These are phyloP conservation scores for Ustanciosporium gigantosporum DNA, from an alignment of 1,284 basidiomycete genomes.

Conservation along the genomic window DNA sequence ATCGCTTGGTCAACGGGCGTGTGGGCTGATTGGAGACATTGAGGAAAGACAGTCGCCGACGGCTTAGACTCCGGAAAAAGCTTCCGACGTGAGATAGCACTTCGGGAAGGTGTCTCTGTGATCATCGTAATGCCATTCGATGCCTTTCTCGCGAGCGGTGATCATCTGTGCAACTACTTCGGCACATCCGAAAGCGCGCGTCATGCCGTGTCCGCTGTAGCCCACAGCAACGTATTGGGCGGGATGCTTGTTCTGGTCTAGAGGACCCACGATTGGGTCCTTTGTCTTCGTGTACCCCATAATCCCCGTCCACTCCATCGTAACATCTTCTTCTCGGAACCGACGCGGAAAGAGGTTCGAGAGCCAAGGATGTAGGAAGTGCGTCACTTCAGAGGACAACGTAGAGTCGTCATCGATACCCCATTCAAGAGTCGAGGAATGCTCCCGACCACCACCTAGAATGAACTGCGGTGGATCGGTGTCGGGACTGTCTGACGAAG, in stretches of 20 bases:
- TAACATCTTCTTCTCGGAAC: constrained; percentile 65
- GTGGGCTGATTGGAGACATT: too few relatives aligned
- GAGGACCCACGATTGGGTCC: constrained; percentile 69
- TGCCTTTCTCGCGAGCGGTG: constrained; percentile 64
- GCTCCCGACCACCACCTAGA: constrained; percentile 72
- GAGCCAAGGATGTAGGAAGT: constrained; percentile 24
- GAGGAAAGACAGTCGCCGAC: too few relatives aligned
- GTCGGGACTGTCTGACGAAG: background rate
- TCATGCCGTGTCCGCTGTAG: constrained; percentile 79
- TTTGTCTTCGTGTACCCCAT: constrained; percentile 73
- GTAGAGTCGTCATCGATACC: constrained; percentile 70
- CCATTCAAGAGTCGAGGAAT: constrained; percentile 65
- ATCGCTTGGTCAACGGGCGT: too few relatives aligned
- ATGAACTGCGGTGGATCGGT: constrained; percentile 65
- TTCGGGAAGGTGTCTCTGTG: constrained; percentile 66
- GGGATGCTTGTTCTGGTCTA: too few relatives aligned
- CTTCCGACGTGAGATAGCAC: constrained; percentile 24
- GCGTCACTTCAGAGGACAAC: constrained; percentile 66
- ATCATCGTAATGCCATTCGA: constrained; percentile 63
- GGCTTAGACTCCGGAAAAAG: too few relatives aligned
- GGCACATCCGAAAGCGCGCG: constrained; percentile 70
- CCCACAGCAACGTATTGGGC: constrained; percentile 74
- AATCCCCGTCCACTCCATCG: constrained; percentile 74
- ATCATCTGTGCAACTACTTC: constrained; percentile 72
- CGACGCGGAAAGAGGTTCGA: constrained; percentile 63